A percentile compares a stretch with the other conserved stretches of the same genome.
phyloP scores from a whole-genome alignment of 1,139 yeast species.

The Nadsonia commutata region DNA sequence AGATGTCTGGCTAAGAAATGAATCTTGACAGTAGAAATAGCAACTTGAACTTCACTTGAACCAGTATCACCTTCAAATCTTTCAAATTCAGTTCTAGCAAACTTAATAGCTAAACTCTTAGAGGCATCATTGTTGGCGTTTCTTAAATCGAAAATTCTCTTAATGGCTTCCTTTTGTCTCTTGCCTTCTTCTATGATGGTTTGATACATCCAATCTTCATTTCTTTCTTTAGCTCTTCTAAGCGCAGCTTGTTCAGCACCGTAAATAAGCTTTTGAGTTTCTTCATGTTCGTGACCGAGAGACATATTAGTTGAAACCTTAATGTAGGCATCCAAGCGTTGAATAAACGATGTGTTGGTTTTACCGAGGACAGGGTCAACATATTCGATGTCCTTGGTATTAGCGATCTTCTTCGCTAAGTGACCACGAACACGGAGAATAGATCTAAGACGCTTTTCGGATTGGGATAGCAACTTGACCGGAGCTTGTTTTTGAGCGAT shows the following conservation, averaged over 20 bases:
- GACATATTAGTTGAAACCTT: slow-evolving; percentile 47
- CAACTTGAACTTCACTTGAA: slow-evolving; percentile 92
- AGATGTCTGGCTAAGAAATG: slow-evolving; percentile 68
- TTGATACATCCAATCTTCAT: slow-evolving; percentile 8
- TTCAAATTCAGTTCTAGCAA: slow-evolving; percentile 68
- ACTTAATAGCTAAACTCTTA: slow-evolving; percentile 40
- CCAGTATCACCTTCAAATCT: slow-evolving; percentile 86
- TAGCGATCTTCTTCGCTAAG: slow-evolving; percentile 19
- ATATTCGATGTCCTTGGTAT: slow-evolving; percentile 17
- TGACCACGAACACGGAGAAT: slow-evolving; percentile 20
- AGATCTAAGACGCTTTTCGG: slow-evolving; percentile 12
- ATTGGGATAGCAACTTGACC: slow-evolving; percentile 1
- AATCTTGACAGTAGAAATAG: slow-evolving; percentile 68
- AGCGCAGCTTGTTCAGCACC: slow-evolving; percentile 60
- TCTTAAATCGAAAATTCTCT: slow-evolving; percentile 58
- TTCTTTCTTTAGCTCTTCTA: slow-evolving; percentile 26
- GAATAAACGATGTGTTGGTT: slow-evolving; percentile 49
- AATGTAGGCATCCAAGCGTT: slow-evolving; percentile 50
- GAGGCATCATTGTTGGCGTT: slow-evolving; percentile 52
- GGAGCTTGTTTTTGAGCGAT: background rate
- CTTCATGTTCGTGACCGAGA: slow-evolving; percentile 24
- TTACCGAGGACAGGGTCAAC: slow-evolving; percentile 78
- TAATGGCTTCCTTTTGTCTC: slow-evolving; percentile 48
- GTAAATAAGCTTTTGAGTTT: slow-evolving; percentile 60
- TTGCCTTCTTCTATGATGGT: slow-evolving; percentile 24